Conservation (phyloP, 2,329 filamentous ascomycete species). For the Eurotiales sp. region DNA sequence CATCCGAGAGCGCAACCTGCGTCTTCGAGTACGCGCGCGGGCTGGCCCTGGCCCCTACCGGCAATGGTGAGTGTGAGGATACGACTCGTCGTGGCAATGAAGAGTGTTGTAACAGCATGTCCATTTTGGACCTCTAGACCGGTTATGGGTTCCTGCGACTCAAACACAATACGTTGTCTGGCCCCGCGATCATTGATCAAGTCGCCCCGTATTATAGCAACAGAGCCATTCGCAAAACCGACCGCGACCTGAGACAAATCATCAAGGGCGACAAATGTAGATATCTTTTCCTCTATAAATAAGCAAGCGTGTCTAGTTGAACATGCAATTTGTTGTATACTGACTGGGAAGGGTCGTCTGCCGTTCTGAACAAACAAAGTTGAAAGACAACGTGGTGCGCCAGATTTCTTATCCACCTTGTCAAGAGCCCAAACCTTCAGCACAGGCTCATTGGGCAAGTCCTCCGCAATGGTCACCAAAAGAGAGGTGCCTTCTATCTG, state of each 20-base stretch:
- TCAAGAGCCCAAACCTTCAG: conserved; percentile 98
- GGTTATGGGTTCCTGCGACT: conserved; percentile 94
- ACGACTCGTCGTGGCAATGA: conserved; percentile 84
- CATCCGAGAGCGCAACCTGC: conserved; percentile 88
- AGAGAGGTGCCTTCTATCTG: conserved; percentile 84
- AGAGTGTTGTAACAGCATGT: conserved; percentile 65
- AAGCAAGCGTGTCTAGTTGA: background rate
- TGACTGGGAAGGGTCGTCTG: conserved; percentile 83
- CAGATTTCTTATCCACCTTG: conserved; percentile 90
- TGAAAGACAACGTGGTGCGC: conserved; percentile 80
- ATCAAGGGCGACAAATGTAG: conserved; percentile 80
- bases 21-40: conserved; percentile 84
- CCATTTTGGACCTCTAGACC: conserved; percentile 73
- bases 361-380: conserved; percentile 84
- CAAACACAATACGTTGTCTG: conserved; percentile 89
- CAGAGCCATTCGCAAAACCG: conserved; percentile 91
- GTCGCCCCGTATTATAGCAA: conserved; percentile 90
- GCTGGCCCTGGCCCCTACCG: conserved; percentile 82
- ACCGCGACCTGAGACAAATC: conserved; percentile 91
- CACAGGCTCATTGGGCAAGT: conserved; percentile 79
- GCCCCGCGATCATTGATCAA: conserved; percentile 92
- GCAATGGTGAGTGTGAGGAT: conserved; percentile 84
- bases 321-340: conserved; percentile 24
- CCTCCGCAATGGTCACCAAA: conserved; percentile 77
- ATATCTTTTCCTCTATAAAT: conserved; percentile 47